Conservation (phyloP, 345 rosid genomes). For the Hypericum androsaemum region DNA sequence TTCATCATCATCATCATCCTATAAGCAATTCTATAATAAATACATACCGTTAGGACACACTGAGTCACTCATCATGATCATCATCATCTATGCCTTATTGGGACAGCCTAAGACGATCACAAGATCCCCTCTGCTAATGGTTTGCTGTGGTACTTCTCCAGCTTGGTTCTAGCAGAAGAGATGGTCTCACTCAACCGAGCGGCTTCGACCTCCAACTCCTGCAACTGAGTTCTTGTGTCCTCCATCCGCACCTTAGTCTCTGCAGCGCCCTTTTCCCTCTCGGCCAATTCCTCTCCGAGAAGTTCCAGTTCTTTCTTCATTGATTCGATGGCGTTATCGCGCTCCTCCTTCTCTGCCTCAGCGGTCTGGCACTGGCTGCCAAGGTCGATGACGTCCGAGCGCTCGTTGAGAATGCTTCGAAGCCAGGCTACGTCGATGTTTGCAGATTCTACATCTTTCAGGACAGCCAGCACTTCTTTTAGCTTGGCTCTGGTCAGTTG, state of each 20-base stretch:
- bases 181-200: constrained; percentile 28
- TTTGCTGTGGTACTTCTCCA: constrained; percentile 44
- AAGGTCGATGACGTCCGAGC: constrained; percentile 45
- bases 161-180: constrained; percentile 19
- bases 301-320: constrained; percentile 38
- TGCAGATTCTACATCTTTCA: constrained; percentile 69
- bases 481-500: constrained; percentile 56
- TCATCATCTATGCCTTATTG: no score
- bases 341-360: constrained; percentile 33
- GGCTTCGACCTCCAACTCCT: constrained; percentile 38
- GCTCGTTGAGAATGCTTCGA: constrained; percentile 37
- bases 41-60: no score
- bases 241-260: constrained; percentile 25
- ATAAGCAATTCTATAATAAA: no score
- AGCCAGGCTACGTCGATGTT: constrained; percentile 61
- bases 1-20: no score
- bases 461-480: constrained; percentile 57
- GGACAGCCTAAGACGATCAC: constrained; percentile 11
- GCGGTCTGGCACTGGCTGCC: constrained; percentile 27
- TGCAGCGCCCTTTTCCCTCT: constrained; percentile 37
- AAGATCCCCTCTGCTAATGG: constrained; percentile 43
- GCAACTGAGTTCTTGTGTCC: constrained; percentile 27
- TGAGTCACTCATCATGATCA: no score
- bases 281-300: constrained; percentile 30
- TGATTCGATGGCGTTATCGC: constrained; percentile 29